These are phyloP conservation scores for Royoungia palumana DNA, from an alignment of 768 basidiomycete species.

Conservation along the genomic window DNA sequence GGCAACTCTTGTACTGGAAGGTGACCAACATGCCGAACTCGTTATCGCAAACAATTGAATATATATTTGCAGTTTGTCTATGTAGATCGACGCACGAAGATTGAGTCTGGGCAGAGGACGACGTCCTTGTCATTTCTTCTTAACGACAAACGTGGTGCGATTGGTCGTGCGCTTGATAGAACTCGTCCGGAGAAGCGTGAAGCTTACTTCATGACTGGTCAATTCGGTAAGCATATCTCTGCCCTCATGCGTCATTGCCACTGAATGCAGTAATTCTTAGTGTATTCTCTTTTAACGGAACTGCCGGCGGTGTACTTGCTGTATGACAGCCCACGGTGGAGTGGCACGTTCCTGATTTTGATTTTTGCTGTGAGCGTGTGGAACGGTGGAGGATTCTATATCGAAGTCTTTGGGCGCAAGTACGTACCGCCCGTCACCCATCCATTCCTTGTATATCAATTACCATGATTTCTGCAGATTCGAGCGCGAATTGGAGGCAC, in stretches of 20 bases:
- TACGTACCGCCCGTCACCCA: slow-evolving; percentile 40
- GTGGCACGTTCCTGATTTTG: slow-evolving; percentile 68
- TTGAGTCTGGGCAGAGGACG: slow-evolving; percentile 85
- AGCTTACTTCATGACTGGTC: slow-evolving; percentile 77
- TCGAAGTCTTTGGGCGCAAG: slow-evolving; percentile 97
- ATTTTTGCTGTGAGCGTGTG: slow-evolving; percentile 88
- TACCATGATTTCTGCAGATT: slow-evolving; percentile 50
- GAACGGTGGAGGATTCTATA: slow-evolving; percentile 96
- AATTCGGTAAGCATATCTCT: slow-evolving; percentile 53
- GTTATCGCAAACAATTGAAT: background rate
- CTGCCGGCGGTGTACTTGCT: slow-evolving; percentile 80
- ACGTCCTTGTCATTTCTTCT: slow-evolving; percentile 88
- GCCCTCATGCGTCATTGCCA: background rate
- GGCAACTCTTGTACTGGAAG: slow-evolving; percentile 96
- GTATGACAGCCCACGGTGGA: slow-evolving; percentile 78
- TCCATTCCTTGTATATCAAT: slow-evolving; percentile 3
- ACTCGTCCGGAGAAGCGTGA: slow-evolving; percentile 63
- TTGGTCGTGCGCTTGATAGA: slow-evolving; percentile 66
- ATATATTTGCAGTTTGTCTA: slow-evolving; percentile 63
- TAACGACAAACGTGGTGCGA: slow-evolving; percentile 81
- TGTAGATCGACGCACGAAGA: slow-evolving; percentile 83
- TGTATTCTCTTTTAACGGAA: slow-evolving; percentile 83
- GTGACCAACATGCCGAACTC: slow-evolving; percentile 31
- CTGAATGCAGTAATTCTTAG: slow-evolving; percentile 36
- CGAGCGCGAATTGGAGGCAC: slow-evolving; percentile 85